Percentiles rank a stretch among this genome's conserved stretches.
These are phyloP conservation scores for Chaetomium globosum DNA, from an alignment of 2,329 filamentous ascomycete genomes.

Conservation along the genomic window DNA sequence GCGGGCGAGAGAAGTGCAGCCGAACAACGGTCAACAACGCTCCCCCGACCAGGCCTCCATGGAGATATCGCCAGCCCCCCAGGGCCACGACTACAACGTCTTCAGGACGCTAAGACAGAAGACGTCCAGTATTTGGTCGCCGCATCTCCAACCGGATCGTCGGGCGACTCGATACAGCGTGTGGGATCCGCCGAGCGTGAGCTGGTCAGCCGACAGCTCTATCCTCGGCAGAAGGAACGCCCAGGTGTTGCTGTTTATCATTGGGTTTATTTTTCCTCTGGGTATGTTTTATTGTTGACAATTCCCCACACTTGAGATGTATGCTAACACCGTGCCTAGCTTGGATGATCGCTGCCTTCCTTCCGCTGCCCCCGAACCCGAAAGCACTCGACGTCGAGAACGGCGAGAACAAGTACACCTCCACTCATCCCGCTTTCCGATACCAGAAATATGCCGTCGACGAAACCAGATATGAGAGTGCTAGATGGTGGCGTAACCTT, in stretches of 20 bases:
- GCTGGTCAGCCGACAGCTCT: conserved; percentile 63
- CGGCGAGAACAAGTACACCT: conserved; percentile 47
- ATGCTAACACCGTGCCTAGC: conserved; percentile 48
- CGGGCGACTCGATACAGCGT: conserved; percentile 61
- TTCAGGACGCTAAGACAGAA: conserved; percentile 46
- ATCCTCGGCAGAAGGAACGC: conserved; percentile 68
- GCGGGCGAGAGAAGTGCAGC: conserved; percentile 47
- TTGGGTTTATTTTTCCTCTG: conserved; percentile 78
- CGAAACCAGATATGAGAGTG: conserved; percentile 54
- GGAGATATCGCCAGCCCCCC: conserved; percentile 48
- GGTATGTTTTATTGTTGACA: conserved; percentile 50
- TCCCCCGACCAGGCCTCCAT: conserved; percentile 46
- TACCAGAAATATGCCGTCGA: conserved; percentile 45
- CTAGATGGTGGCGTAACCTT: conserved; percentile 62
- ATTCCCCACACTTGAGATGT: too few relatives aligned
- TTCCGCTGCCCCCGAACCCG: conserved; percentile 68
- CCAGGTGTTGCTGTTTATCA: conserved; percentile 73
- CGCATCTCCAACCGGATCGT: conserved; percentile 68
- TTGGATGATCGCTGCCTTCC: conserved; percentile 77
- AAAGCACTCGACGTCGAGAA: conserved; percentile 50
- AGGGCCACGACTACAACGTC: conserved; percentile 36
- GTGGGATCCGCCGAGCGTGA: conserved; percentile 74
- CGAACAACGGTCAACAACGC: conserved; percentile 35
- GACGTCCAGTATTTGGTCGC: conserved; percentile 69
- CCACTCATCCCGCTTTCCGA: conserved; percentile 43